phyloP scores from a whole-genome alignment of 148 eudicot species.

The Camellia lanceoleosa region DNA sequence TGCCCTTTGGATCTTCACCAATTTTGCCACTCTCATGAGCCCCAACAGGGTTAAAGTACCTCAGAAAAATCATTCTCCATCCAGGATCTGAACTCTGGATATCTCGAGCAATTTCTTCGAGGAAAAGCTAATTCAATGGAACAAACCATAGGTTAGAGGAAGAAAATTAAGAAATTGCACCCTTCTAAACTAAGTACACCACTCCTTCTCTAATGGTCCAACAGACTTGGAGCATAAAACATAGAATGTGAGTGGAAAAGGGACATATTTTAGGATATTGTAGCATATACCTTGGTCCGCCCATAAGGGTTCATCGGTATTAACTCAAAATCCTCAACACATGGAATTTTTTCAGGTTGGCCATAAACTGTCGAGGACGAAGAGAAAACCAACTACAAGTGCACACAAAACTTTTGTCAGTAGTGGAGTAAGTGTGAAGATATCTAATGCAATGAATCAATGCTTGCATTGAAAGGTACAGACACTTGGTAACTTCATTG shows the following conservation, averaged over 20 bases:
- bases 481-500: background rate
- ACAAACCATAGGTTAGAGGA: background rate
- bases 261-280: background rate
- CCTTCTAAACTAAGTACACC: background rate
- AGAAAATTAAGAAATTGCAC: background rate
- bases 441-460: background rate
- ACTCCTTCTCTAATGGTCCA: background rate
- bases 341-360: constrained; percentile 77
- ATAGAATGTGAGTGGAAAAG: background rate
- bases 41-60: constrained; percentile 94
- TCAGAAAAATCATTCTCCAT: constrained; percentile 75
- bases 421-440: background rate
- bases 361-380: constrained; percentile 96
- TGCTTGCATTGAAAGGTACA: background rate
- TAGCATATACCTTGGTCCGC: constrained; percentile 66
- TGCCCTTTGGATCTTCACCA: constrained; percentile 92
- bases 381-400: constrained; percentile 79
- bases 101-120: constrained; percentile 87
- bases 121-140: constrained; percentile 43
- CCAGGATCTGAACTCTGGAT: constrained; percentile 63
- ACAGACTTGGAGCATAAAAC: background rate
- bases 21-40: constrained; percentile 89
- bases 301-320: constrained; percentile 93
- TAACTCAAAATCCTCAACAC: constrained; percentile 63
- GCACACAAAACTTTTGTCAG: constrained; percentile 14